Percentiles rank a stretch among this genome's conserved stretches.
Evolutionary conservation across 1,284 basidiomycete genomes (phyloP).

Genomic region (Ustilago tritici): DNA sequence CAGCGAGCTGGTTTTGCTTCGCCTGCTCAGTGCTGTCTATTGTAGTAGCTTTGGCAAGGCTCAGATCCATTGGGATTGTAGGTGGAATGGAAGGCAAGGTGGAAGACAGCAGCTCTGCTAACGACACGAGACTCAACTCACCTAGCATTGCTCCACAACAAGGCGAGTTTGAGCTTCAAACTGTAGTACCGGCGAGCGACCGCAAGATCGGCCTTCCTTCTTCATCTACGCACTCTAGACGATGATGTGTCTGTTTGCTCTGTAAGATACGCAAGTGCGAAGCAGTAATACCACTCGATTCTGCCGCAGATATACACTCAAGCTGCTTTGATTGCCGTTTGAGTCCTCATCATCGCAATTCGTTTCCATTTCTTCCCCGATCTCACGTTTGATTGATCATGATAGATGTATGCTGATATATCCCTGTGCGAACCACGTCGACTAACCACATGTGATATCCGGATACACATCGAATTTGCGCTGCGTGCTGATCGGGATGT

Average conservation of each 20-base stretch:
- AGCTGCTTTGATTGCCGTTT: no score
- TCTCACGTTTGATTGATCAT: no score
- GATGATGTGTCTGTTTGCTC: constrained; percentile 2
- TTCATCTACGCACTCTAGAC: constrained; percentile 18
- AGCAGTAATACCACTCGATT: no score
- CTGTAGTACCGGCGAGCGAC: constrained; percentile 14
- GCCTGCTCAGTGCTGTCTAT: constrained; percentile 43
- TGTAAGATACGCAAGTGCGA: no score
- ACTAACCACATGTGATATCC: constrained; percentile 50
- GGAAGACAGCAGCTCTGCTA: constrained; percentile 29
- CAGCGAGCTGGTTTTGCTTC: constrained; percentile 59
- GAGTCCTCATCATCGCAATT: no score
- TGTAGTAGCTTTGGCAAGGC: constrained; percentile 34
- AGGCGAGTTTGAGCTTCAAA: constrained; percentile 22
- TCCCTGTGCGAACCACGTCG: no score
- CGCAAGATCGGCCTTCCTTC: constrained; percentile 9
- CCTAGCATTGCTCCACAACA: constrained; percentile 3
- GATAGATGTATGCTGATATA: no score
- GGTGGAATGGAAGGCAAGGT: constrained; percentile 48
- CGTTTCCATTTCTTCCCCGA: no score
- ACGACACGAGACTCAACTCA: constrained; percentile 7
- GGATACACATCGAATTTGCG: constrained; percentile 63
- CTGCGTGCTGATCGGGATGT: constrained; percentile 63
- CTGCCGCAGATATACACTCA: no score
- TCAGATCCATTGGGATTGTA: constrained; percentile 56